These are phyloP conservation scores for Lasiosphaeria ovina DNA, from an alignment of 495 filamentous ascomycete genomes.

Conservation along the genomic window DNA sequence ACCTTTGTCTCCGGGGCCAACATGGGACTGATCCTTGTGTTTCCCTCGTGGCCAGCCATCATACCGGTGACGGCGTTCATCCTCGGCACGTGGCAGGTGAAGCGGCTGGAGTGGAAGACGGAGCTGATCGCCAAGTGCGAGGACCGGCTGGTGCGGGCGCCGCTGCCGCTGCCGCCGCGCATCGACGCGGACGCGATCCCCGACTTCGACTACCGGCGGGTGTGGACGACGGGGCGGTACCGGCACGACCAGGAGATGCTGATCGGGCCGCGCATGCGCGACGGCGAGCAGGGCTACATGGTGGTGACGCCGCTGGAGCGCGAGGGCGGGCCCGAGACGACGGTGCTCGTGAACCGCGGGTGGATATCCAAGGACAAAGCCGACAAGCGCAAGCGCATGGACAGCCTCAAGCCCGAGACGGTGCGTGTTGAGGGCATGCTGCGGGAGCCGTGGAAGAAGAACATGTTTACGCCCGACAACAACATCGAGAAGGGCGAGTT, in stretches of 20 bases:
- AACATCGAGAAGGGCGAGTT: constrained; percentile 77
- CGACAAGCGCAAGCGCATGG: constrained; percentile 58
- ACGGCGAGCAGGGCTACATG: constrained; percentile 85
- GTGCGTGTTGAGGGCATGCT: constrained; percentile 81
- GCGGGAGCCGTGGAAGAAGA: constrained; percentile 90
- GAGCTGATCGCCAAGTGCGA: constrained; percentile 85
- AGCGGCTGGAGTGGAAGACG: constrained; percentile 90
- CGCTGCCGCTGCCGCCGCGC: constrained; percentile 78
- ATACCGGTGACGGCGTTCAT: constrained; percentile 89
- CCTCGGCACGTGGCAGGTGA: constrained; percentile 94
- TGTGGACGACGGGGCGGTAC: constrained; percentile 70
- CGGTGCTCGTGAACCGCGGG: constrained; percentile 79
- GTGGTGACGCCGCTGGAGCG: constrained; percentile 90
- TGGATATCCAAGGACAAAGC: constrained; percentile 78
- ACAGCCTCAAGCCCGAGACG: constrained; percentile 60
- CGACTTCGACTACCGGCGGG: constrained; percentile 90
- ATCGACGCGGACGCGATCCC: constrained; percentile 75
- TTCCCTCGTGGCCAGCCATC: constrained; percentile 52
- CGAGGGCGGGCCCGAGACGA: constrained; percentile 38
- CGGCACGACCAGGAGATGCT: constrained; percentile 95
- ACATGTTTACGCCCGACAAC: constrained; percentile 94
- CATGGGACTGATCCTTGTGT: neutral
- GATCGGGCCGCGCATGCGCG: constrained; percentile 81
- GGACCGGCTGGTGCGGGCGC: constrained; percentile 81
- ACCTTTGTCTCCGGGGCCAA: neutral